These are phyloP conservation scores for Penicillium odoratum DNA, from an alignment of 495 filamentous ascomycete genomes.

Conservation along the genomic window DNA sequence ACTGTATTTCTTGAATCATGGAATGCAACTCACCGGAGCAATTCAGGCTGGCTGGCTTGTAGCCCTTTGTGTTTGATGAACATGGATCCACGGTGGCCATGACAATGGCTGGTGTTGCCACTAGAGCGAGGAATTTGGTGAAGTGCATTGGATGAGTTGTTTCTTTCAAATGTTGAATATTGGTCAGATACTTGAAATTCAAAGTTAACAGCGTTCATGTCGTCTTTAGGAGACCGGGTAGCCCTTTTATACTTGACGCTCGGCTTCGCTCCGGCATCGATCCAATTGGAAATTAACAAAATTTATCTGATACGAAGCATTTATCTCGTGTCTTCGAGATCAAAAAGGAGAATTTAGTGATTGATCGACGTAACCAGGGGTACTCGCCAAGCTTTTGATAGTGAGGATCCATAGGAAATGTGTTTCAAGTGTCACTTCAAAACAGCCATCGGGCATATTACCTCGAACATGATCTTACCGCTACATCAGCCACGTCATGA, in stretches of 20 bases:
- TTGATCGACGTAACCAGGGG: background rate
- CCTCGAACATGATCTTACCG: background rate
- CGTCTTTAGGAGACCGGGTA: background rate
- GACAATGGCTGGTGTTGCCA: constrained; percentile 17
- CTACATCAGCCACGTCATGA: background rate
- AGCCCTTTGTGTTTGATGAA: constrained; percentile 34
- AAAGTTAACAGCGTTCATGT: background rate
- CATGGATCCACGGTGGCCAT: constrained; percentile 29
- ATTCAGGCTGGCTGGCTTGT: constrained; percentile 26
- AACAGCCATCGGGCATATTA: background rate
- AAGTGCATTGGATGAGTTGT: constrained; percentile 19
- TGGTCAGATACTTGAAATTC: background rate
- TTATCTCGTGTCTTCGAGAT: background rate
- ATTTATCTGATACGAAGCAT: background rate
- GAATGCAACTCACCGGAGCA: constrained; percentile 21
- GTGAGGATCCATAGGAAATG: background rate
- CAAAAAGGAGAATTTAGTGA: background rate
- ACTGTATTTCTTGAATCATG: background rate
- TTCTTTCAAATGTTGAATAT: background rate
- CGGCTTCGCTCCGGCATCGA: background rate
- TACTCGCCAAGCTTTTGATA: background rate
- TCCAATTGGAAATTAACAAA: background rate
- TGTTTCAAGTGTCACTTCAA: background rate
- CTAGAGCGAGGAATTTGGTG: constrained; percentile 14
- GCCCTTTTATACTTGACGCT: background rate